These are phyloP conservation scores for Neonectria neomacrospora DNA, from an alignment of 2,329 filamentous ascomycete species.

Conservation along the genomic window DNA sequence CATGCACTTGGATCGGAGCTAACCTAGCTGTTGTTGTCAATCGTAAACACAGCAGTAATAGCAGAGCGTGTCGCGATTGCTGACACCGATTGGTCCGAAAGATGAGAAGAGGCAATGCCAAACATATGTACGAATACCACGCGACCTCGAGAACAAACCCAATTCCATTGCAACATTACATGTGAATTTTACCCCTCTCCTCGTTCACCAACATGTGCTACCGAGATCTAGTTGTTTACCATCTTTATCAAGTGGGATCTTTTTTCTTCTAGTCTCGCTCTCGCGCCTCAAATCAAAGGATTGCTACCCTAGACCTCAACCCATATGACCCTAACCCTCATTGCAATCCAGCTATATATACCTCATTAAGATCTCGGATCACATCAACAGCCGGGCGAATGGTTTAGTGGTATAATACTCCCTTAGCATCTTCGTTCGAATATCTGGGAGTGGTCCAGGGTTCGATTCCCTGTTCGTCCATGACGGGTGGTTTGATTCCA, in stretches of 20 bases:
- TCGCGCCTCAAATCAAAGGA: neutral
- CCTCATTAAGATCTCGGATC: neutral
- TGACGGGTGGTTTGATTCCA: conserved; percentile 29
- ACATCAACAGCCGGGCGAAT: conserved; percentile 38
- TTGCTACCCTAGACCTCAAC: conserved; percentile 14
- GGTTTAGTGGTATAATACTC: conserved; percentile 46
- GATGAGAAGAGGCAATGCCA: neutral
- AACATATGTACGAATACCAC: conserved; percentile 1
- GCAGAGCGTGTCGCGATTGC: neutral
- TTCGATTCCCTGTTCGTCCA: conserved; percentile 44
- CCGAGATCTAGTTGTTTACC: neutral
- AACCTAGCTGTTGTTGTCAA: neutral
- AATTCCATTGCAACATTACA: neutral
- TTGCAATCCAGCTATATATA: conserved; percentile 17
- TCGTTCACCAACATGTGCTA: neutral
- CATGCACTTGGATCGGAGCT: conserved; percentile 1
- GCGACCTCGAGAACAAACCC: neutral
- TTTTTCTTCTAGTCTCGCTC: neutral
- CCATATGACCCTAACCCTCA: neutral
- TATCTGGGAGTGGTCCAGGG: conserved; percentile 36
- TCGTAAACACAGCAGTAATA: conserved; percentile 9
- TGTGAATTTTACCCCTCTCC: neutral
- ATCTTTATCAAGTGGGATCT: neutral
- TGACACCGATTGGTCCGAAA: neutral
- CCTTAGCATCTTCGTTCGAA: conserved; percentile 37